A percentile compares a stretch with the other conserved stretches of the same genome.
Evolutionary conservation across 2,329 filamentous ascomycete species (phyloP).

Genomic region (Coniella vitis): DNA sequence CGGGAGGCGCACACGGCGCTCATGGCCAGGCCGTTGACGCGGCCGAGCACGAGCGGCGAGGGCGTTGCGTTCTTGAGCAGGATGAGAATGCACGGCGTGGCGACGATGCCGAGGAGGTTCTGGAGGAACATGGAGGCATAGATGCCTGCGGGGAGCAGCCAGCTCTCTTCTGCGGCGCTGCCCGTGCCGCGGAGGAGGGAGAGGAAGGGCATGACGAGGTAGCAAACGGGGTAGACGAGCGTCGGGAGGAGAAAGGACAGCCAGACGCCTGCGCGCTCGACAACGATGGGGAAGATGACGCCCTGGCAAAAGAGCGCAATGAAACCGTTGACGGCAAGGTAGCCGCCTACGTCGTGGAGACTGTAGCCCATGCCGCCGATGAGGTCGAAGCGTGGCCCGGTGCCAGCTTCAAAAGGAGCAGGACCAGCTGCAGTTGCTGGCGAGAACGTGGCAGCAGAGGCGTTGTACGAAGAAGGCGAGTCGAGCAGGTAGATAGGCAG

Average conservation of each 20-base stretch:
- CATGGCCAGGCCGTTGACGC: slow-evolving; percentile 66
- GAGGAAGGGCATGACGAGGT: slow-evolving; percentile 63
- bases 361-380: slow-evolving; percentile 60
- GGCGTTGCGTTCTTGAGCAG: slow-evolving; percentile 67
- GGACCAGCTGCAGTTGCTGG: too few species aligned
- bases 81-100: slow-evolving; percentile 62
- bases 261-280: slow-evolving; percentile 58
- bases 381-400: slow-evolving; percentile 28
- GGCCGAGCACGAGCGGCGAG: slow-evolving; percentile 54
- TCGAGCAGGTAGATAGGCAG: slow-evolving; percentile 38
- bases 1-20: slow-evolving; percentile 64
- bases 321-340: slow-evolving; percentile 60
- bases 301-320: slow-evolving; percentile 69
- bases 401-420: slow-evolving; percentile 11
- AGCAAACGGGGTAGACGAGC: slow-evolving; percentile 58
- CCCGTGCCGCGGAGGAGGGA: slow-evolving; percentile 43
- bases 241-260: slow-evolving; percentile 58
- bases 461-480: slow-evolving; percentile 19
- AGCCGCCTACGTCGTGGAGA: slow-evolving; percentile 59
- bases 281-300: slow-evolving; percentile 36
- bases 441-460: slow-evolving; percentile 13
- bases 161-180: slow-evolving; percentile 10
- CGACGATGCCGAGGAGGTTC: slow-evolving; percentile 62
- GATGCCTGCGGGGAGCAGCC: slow-evolving; percentile 51
- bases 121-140: slow-evolving; percentile 60